Percentiles rank a stretch among this genome's conserved stretches.
Conservation (phyloP, 352 stramenopile genomes). For the Phytophthora parvispora region DNA sequence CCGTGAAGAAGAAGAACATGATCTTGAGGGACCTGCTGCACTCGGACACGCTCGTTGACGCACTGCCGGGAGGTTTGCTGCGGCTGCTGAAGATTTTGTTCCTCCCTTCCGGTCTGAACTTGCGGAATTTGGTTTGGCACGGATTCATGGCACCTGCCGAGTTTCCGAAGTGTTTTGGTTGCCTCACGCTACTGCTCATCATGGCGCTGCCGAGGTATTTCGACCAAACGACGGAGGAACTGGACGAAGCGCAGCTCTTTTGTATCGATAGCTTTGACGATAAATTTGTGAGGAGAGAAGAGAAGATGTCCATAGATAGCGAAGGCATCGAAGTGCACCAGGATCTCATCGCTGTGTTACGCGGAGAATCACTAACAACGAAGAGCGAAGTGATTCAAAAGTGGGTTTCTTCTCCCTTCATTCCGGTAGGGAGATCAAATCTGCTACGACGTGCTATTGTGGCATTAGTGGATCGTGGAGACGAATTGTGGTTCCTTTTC, state of each 20-base stretch:
- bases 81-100: constrained; percentile 65
- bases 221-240: not conserved
- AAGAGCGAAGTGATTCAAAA: constrained; percentile 1
- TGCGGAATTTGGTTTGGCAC: constrained; percentile 81
- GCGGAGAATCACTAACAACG: not conserved
- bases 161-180: constrained; percentile 66
- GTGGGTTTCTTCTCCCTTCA: constrained; percentile 36
- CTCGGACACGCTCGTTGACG: constrained; percentile 38
- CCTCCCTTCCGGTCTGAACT: constrained; percentile 67
- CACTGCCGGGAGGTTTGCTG: constrained; percentile 51
- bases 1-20: constrained; percentile 53
- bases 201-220: constrained; percentile 46
- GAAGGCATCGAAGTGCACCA: not conserved
- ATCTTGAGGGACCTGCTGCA: constrained; percentile 76
- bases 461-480: constrained; percentile 22
- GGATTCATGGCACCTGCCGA: constrained; percentile 66
- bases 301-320: not conserved
- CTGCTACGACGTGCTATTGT: constrained; percentile 49
- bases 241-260: constrained; percentile 21
- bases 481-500: constrained; percentile 72
- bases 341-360: constrained; percentile 21
- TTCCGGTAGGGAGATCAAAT: constrained; percentile 47
- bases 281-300: constrained; percentile 34
- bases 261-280: constrained; percentile 23
- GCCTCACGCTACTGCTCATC: constrained; percentile 58